Percentiles rank a stretch among this genome's conserved stretches.
These are phyloP conservation scores for Rhodosporidiobolus odoratus DNA, from an alignment of 768 basidiomycete genomes.

Conservation along the genomic window DNA sequence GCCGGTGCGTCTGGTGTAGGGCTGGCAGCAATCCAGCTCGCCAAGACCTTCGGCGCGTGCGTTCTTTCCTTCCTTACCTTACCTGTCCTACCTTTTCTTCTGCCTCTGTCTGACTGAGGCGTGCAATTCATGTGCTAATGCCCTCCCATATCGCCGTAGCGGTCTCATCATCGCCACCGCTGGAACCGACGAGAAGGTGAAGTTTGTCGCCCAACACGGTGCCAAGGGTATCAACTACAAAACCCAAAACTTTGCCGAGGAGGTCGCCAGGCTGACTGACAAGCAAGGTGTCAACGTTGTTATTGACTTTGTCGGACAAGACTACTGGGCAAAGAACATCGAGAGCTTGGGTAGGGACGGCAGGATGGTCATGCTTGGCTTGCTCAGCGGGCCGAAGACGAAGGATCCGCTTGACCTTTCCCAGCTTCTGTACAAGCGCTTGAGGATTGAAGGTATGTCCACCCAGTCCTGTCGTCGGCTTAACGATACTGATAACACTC, in stretches of 20 bases:
- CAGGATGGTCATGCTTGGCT: conserved; percentile 63
- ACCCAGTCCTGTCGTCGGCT: too few relatives aligned
- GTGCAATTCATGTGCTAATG: conserved; percentile 2
- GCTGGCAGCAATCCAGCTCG: conserved; percentile 78
- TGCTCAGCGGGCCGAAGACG: conserved; percentile 56
- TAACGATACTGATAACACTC: too few relatives aligned
- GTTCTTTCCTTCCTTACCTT: conserved; percentile 43
- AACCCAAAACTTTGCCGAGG: conserved; percentile 69
- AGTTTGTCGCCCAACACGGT: conserved; percentile 63
- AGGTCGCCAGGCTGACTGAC: conserved; percentile 47
- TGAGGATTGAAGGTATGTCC: conserved; percentile 62
- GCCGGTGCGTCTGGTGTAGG: conserved; percentile 89
- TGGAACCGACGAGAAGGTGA: conserved; percentile 73
- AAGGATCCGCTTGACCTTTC: conserved; percentile 49
- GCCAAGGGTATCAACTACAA: conserved; percentile 66
- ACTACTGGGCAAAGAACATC: conserved; percentile 69
- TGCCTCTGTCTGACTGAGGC: too few relatives aligned
- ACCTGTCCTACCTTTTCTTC: too few relatives aligned
- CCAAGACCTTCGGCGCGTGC: conserved; percentile 67
- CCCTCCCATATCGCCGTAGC: conserved; percentile 45
- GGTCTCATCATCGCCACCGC: conserved; percentile 75
- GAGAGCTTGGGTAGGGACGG: conserved; percentile 66
- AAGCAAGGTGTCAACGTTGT: conserved; percentile 72
- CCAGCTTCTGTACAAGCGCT: conserved; percentile 73
- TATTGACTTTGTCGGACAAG: conserved; percentile 66